A percentile compares a stretch with the other conserved stretches of the same genome.
These are phyloP conservation scores for Colletotrichum sp. DNA, from an alignment of 2,329 filamentous ascomycete species.

Conservation along the genomic window DNA sequence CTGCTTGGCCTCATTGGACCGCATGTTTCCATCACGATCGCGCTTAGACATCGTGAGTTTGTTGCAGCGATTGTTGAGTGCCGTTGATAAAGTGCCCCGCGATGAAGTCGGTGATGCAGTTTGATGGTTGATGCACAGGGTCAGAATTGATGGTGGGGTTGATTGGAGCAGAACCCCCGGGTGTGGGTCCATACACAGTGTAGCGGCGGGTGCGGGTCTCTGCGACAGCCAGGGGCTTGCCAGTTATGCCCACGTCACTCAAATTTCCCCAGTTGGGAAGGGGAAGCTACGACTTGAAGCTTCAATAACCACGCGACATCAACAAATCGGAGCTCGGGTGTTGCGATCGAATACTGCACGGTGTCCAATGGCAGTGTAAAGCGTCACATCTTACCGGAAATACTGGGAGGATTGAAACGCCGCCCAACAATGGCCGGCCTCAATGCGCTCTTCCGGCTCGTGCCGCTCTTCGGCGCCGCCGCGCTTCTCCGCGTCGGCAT, in stretches of 20 bases:
- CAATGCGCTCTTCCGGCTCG: constrained; percentile 36
- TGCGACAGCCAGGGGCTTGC: constrained; percentile 1
- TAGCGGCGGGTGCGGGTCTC: background rate
- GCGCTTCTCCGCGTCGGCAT: constrained; percentile 73
- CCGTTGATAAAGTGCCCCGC: background rate
- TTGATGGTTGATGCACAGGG: background rate
- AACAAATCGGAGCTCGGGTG: background rate
- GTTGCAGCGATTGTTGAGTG: background rate
- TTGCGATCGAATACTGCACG: background rate
- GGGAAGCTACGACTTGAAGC: background rate
- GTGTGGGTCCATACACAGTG: background rate
- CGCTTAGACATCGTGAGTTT: constrained; percentile 45
- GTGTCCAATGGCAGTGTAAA: background rate
- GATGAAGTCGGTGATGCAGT: constrained; percentile 5
- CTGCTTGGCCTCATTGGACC: constrained; percentile 39
- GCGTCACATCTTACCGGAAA: background rate
- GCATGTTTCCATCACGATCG: constrained; percentile 54
- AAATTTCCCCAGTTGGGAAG: constrained; percentile 14
- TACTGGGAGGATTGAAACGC: background rate
- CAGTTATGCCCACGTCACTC: constrained; percentile 18
- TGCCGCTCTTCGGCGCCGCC: constrained; percentile 60
- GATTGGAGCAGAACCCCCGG: background rate
- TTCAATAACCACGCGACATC: background rate
- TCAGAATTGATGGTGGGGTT: constrained; percentile 16
- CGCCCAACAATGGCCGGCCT: constrained; percentile 30